Evolutionary conservation across 2,329 filamentous ascomycete genomes (phyloP), one percentile per base, ranked within the genome.

Genomic region (Fusarium solani-melongenae): DNA sequence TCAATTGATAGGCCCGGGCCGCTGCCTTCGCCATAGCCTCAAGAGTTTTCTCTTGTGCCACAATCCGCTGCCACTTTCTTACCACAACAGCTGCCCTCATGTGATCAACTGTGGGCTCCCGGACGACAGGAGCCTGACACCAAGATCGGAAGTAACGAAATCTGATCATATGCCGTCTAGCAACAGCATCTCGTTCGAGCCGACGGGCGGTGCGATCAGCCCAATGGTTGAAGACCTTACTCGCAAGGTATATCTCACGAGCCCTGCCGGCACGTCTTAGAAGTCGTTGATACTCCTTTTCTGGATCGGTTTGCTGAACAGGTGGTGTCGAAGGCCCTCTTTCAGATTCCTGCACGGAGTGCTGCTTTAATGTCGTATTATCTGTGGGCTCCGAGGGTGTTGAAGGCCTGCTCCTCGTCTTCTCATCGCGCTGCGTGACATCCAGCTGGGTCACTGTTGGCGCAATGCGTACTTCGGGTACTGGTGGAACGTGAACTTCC

Each of bases 141-240:
- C 82, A 84, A 39, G 78, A 78, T 44, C 77, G 76, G 62, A 84
- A 84, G 63, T 80, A 84, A 12, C 84, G 83, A 66, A 84, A 90
- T 64, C 92, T 87, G 62, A 96, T 83, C 68, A 95, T 90, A 79
- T 94, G 92, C 70, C 90, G 86, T 70, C 92, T 88, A 22, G 93
- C 94, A 46, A 90, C 86, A 6, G 88, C 89, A 5, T 93, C 94
- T 44, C 90, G 88, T 70, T 90, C 87, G 17, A 91, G 85, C 77
- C 94, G 90, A 15, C 93, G 90, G 7, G 86, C 87, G 12, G 93
- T 88, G 59, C 88, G 85, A 63, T 88, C 87, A 12, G 89, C 88
- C 94, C 94, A 97, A 72, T 82, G 81, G 65, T 81, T 83, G 67
- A 81, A 82, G 20, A 79, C 76, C 70, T 79, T 83, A 71, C 79